Evolutionary conservation across 805 yeast species (phyloP).

Genomic region (Spathaspora passalidarum): DNA sequence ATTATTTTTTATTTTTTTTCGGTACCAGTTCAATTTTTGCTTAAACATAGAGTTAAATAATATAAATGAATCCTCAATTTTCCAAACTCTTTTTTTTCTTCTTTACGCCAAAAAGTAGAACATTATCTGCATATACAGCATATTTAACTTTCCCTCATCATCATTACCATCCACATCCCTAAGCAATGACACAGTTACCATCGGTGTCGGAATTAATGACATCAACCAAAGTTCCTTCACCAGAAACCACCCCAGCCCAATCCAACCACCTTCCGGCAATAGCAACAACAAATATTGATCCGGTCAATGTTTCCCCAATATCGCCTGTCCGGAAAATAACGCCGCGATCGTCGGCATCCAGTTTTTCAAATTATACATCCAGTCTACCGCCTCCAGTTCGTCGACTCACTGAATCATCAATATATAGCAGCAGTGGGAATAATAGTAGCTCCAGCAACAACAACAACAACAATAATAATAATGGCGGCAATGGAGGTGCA

Average conservation of each 20-base stretch:
- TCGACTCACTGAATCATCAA: constrained; percentile 14
- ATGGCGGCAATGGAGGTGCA: background rate
- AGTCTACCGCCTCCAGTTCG: constrained; percentile 14
- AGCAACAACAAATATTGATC: background rate
- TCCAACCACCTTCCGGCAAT: background rate
- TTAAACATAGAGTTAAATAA: background rate
- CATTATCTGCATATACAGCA: background rate
- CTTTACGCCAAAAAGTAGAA: background rate
- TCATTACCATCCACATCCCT: background rate
- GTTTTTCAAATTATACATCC: constrained; percentile 5
- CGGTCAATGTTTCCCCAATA: constrained; percentile 2
- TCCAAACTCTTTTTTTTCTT: background rate
- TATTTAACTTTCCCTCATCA: background rate
- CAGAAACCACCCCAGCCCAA: constrained; percentile 6
- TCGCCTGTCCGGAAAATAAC: constrained; percentile 7
- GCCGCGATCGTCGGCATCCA: constrained; percentile 1
- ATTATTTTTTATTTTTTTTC: background rate
- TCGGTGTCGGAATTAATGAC: constrained; percentile 25
- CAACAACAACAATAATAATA: background rate
- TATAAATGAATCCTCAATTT: constrained; percentile 1
- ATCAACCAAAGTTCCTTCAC: constrained; percentile 9
- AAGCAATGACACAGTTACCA: constrained; percentile 18
- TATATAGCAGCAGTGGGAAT: constrained; percentile 1
- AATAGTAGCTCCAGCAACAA: too few relatives aligned
- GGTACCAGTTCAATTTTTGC: background rate